A percentile compares a stretch with the other conserved stretches of the same genome.
phyloP scores from a whole-genome alignment of 2,329 filamentous ascomycete genomes.

The Chaetomiaceae sp. region DNA sequence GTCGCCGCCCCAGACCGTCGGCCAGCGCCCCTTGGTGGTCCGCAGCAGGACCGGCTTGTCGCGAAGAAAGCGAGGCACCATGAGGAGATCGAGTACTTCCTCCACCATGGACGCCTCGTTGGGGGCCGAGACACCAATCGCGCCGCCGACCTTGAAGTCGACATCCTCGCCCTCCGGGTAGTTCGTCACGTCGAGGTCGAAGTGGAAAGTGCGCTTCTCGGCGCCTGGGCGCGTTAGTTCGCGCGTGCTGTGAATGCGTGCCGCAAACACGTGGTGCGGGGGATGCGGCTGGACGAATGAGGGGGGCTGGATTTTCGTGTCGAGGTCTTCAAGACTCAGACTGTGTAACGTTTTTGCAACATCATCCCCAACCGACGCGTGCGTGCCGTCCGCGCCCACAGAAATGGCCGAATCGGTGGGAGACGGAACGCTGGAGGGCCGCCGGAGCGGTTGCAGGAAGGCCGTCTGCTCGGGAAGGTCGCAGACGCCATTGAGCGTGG shows the following conservation, averaged over 20 bases:
- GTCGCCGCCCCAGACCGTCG: conserved; percentile 96
- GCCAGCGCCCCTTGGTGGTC: conserved; percentile 81
- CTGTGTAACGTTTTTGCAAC: conserved; percentile 23
- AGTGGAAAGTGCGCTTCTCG: conserved; percentile 96
- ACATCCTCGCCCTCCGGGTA: conserved; percentile 76
- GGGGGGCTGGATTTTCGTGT: conserved; percentile 67
- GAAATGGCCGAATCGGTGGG: conserved; percentile 46
- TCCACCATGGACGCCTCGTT: conserved; percentile 75
- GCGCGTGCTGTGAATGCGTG: conserved; percentile 76
- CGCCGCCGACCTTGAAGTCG: conserved; percentile 94
- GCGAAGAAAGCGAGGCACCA: conserved; percentile 73
- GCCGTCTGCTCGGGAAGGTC: conserved; percentile 71
- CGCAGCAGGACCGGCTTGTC: conserved; percentile 76
- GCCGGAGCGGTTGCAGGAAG: conserved; percentile 56
- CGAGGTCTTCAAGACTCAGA: conserved; percentile 37
- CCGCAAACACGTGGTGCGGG: conserved; percentile 84
- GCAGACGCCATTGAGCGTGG: conserved; percentile 62
- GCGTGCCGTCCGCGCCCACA: conserved; percentile 33
- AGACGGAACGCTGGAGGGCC: conserved; percentile 33
- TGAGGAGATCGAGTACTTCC: conserved; percentile 73
- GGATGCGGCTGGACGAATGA: conserved; percentile 90
- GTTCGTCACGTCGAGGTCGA: conserved; percentile 92
- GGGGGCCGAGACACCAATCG: conserved; percentile 86
- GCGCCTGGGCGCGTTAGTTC: conserved; percentile 84
- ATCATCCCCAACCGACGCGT: conserved; percentile 29